Evolutionary conservation across 306 rosid species (phyloP), one percentile per base, ranked within the genome.

Genomic region (Vigna trinervia): DNA sequence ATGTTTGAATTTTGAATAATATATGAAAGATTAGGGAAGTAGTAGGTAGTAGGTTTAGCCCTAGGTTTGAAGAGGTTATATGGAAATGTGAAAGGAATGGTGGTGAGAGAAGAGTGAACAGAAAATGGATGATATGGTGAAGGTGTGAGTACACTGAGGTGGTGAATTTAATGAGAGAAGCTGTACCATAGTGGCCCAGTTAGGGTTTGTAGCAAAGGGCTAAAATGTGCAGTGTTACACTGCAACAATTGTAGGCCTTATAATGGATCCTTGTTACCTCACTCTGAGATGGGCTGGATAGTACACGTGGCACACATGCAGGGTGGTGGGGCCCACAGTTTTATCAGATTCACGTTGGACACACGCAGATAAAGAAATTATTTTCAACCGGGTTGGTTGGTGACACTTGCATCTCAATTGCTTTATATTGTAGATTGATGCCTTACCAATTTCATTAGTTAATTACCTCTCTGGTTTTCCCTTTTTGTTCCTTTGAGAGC

Each of bases 91-190:
- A 57, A 81, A 38, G n/a, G 69, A 73, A 63, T 22, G 38, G 0
- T 74, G 73, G 0, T 74, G 73, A 38, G 80, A 78, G 30, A 2
- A 36, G 53, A 48, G 30, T 63, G 83, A 75, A 67, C 12, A 68
- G 51, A 54, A 76, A 62, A 60, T 36, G 66, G 73, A 74, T 81
- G 85, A 79, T 43, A 74, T 79, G 88, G 88, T 30, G 10, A n/a
- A 51, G 67, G 50, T 10, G 59, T 45, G 76, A 68, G 76, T 71
- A 67, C 53, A n/a, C 66, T 81, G 86, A 74, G 88, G 84, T 83
- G 81, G 83, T 86, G 93, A 90, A 89, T 90, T 92, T 84, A 90
- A 92, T 89, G 96, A 26, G 69, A 65, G 86, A 84, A 83, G 82
- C 6, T 58, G 96, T 77, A 84, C 83, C 61, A 41, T 17, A 78